These are phyloP conservation scores for Blumeriella jaapii DNA, from an alignment of 2,329 filamentous ascomycete genomes.

Conservation along the genomic window DNA sequence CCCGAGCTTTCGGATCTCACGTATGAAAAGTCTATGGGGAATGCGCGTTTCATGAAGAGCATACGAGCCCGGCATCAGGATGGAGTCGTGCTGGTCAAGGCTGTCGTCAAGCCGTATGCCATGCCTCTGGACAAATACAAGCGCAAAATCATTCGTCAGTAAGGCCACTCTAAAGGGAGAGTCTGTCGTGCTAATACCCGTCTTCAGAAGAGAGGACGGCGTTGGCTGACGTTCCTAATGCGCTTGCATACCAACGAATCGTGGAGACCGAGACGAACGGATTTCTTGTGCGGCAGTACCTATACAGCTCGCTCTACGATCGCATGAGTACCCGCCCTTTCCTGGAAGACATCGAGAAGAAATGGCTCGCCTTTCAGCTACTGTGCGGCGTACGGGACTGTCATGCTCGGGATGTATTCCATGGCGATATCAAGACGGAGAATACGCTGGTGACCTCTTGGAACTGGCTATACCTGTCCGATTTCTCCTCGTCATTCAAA, in stretches of 20 bases:
- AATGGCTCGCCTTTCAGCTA: slow-evolving; percentile 94
- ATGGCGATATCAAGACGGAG: slow-evolving; percentile 98
- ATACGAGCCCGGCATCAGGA: slow-evolving; percentile 83
- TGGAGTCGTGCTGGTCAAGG: slow-evolving; percentile 86
- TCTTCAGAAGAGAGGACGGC: slow-evolving; percentile 64
- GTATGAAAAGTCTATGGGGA: slow-evolving; percentile 87
- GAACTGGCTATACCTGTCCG: slow-evolving; percentile 98
- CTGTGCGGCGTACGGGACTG: slow-evolving; percentile 87
- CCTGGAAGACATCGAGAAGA: slow-evolving; percentile 94
- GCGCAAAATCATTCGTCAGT: slow-evolving; percentile 61
- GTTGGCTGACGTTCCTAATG: slow-evolving; percentile 78
- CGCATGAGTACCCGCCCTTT: slow-evolving; percentile 93
- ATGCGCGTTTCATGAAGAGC: slow-evolving; percentile 91
- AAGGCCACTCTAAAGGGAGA: not conserved
- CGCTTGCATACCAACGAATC: slow-evolving; percentile 78
- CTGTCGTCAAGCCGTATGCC: slow-evolving; percentile 84
- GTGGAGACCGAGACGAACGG: slow-evolving; percentile 87
- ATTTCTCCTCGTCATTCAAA: slow-evolving; percentile 94
- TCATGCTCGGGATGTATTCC: slow-evolving; percentile 78
- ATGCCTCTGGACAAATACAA: slow-evolving; percentile 74
- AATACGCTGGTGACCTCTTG: slow-evolving; percentile 95
- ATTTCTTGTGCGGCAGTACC: slow-evolving; percentile 86
- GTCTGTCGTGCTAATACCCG: slow-evolving; percentile 9
- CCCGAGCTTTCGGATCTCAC: slow-evolving; percentile 82
- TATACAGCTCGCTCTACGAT: slow-evolving; percentile 95